Conservation (phyloP, 805 yeast species). For the Yarrowia sp. region DNA sequence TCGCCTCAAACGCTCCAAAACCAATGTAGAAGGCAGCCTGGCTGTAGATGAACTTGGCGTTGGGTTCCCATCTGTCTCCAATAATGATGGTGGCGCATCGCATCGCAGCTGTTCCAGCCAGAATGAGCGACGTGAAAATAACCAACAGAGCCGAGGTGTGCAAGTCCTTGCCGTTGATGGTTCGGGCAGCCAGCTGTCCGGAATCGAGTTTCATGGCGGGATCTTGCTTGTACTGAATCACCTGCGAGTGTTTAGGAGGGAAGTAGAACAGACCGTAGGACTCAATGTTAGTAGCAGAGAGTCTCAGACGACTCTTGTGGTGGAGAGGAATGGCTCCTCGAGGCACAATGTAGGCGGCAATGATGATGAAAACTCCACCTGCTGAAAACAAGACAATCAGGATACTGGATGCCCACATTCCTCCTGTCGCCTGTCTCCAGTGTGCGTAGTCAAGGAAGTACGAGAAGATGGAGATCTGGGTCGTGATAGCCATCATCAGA, state of each 20-base stretch:
- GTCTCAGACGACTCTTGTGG: constrained; percentile 47
- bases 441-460: constrained; percentile 58
- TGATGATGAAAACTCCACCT: constrained; percentile 59
- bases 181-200: constrained; percentile 56
- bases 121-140: constrained; percentile 42
- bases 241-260: constrained; percentile 54
- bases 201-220: constrained; percentile 45
- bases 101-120: constrained; percentile 47
- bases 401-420: constrained; percentile 59
- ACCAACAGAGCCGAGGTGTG: constrained; percentile 54
- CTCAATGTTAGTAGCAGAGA: constrained; percentile 82
- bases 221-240: constrained; percentile 53
- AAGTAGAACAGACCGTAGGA: constrained; percentile 66
- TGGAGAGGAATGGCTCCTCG: constrained; percentile 56
- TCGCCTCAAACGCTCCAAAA: constrained; percentile 71
- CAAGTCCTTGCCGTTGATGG: constrained; percentile 48
- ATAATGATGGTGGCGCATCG: constrained; percentile 49
- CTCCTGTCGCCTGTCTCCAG: constrained; percentile 61
- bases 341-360: constrained; percentile 60
- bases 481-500: constrained; percentile 70
- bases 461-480: constrained; percentile 65
- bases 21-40: constrained; percentile 67
- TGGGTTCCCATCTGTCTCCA: constrained; percentile 40
- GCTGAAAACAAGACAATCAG: constrained; percentile 60
- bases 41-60: constrained; percentile 51